phyloP scores from a whole-genome alignment of 2,329 filamentous ascomycete species.

The Didymella pinodella region DNA sequence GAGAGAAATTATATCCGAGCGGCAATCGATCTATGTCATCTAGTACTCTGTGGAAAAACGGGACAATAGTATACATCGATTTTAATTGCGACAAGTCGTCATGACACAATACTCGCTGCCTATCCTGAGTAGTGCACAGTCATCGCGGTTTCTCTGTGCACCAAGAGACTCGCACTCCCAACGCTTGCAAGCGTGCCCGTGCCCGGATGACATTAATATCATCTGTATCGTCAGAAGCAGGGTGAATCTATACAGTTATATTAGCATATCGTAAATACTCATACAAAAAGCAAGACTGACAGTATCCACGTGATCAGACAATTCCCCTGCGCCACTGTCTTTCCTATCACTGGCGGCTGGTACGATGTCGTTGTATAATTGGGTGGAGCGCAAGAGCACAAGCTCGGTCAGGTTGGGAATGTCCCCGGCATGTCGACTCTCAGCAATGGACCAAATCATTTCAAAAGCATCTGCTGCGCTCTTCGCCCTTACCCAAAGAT shows the following conservation, averaged over 20 bases:
- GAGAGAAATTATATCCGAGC: background rate
- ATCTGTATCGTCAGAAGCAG: conserved; percentile 6
- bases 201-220: conserved; percentile 15
- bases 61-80: background rate
- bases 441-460: conserved; percentile 23
- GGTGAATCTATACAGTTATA: conserved; percentile 9
- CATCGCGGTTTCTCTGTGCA: conserved; percentile 24
- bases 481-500: conserved; percentile 30
- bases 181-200: conserved; percentile 20
- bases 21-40: background rate
- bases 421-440: conserved; percentile 22
- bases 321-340: conserved; percentile 11
- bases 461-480: conserved; percentile 25
- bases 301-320: background rate
- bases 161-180: conserved; percentile 34
- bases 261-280: conserved; percentile 1
- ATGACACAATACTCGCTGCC: background rate
- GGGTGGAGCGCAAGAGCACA: conserved; percentile 29
- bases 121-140: background rate
- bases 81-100: background rate
- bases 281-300: conserved; percentile 8
- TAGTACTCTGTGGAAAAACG: background rate
- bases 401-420: conserved; percentile 23
- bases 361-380: conserved; percentile 2
- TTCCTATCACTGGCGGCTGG: background rate